Evolutionary conservation across 2,329 filamentous ascomycete species (phyloP).

Genomic region (Ophiostoma sp.): DNA sequence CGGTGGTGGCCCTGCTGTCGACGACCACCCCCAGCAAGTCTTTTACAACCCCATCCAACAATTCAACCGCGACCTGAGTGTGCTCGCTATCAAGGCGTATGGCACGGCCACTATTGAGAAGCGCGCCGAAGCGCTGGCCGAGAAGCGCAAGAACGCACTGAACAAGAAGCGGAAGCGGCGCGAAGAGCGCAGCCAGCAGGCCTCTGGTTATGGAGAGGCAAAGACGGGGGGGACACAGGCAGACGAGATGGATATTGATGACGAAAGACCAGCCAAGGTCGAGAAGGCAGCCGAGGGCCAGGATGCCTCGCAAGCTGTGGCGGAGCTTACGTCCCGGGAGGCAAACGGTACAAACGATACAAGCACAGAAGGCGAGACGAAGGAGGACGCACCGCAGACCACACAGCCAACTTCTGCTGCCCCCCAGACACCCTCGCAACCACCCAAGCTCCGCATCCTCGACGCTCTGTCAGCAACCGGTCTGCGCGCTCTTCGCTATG

Average conservation of each 20-base stretch:
- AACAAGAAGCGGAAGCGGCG: constrained; percentile 39
- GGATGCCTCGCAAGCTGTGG: constrained; percentile 17
- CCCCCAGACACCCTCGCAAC: constrained; percentile 33
- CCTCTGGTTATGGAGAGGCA: constrained; percentile 30
- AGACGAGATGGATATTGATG: constrained; percentile 16
- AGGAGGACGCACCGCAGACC: background rate
- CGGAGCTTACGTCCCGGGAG: background rate
- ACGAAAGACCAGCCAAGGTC: constrained; percentile 15
- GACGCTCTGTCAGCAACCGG: constrained; percentile 95
- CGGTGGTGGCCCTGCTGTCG: constrained; percentile 47
- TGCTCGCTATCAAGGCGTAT: constrained; percentile 87
- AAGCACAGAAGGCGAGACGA: background rate
- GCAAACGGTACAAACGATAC: constrained; percentile 15
- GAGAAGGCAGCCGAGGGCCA: constrained; percentile 14
- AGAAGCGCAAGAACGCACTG: constrained; percentile 41
- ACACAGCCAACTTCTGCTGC: constrained; percentile 25
- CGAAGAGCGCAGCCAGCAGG: constrained; percentile 34
- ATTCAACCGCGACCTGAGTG: constrained; percentile 94
- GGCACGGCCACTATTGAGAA: constrained; percentile 62
- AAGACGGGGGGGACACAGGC: background rate
- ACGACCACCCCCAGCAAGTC: constrained; percentile 70
- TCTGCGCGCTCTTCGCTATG: constrained; percentile 85
- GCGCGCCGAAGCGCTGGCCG: constrained; percentile 50
- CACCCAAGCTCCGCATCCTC: constrained; percentile 72
- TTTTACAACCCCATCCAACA: constrained; percentile 99